phyloP scores from a whole-genome alignment of 495 filamentous ascomycete genomes.

The Symbiotaphrina buchneri region DNA sequence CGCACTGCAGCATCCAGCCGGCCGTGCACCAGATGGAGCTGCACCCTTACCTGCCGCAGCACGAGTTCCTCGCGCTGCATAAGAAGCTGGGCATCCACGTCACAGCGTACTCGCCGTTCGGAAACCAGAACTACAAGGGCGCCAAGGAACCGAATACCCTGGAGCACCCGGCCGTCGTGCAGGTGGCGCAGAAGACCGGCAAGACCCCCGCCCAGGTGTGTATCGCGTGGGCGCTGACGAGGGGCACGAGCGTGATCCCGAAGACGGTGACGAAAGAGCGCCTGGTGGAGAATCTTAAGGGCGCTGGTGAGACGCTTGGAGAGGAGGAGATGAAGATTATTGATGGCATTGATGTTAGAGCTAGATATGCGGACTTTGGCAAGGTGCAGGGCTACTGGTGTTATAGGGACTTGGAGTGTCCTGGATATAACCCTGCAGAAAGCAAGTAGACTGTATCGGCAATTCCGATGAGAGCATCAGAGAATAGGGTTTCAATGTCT shows the following conservation, averaged over 20 bases:
- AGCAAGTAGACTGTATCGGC: no score
- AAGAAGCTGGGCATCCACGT: constrained; percentile 31
- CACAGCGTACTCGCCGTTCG: constrained; percentile 44
- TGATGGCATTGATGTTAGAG: no score
- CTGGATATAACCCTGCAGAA: no score
- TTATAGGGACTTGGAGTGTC: no score
- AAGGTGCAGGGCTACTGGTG: no score
- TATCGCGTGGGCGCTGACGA: constrained; percentile 38
- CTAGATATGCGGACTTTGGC: no score
- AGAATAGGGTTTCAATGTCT: no score
- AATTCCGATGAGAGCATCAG: no score
- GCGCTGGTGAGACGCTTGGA: no score
- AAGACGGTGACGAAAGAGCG: constrained; percentile 31
- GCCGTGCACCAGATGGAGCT: constrained; percentile 1
- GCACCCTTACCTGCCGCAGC: constrained; percentile 14
- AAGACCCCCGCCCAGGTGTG: constrained; percentile 38
- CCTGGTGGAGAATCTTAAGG: constrained; percentile 31
- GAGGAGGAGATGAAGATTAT: no score
- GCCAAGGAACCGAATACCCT: constrained; percentile 28
- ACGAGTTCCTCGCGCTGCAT: constrained; percentile 28
- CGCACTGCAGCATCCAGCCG: background rate
- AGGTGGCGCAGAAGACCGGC: constrained; percentile 36
- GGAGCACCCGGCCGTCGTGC: constrained; percentile 31
- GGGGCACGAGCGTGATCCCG: constrained; percentile 39
- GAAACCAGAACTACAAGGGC: constrained; percentile 43